Base-by-base conservation (phyloP, 1,139 yeast species). In the Suhomyces bribrorum region DNA sequence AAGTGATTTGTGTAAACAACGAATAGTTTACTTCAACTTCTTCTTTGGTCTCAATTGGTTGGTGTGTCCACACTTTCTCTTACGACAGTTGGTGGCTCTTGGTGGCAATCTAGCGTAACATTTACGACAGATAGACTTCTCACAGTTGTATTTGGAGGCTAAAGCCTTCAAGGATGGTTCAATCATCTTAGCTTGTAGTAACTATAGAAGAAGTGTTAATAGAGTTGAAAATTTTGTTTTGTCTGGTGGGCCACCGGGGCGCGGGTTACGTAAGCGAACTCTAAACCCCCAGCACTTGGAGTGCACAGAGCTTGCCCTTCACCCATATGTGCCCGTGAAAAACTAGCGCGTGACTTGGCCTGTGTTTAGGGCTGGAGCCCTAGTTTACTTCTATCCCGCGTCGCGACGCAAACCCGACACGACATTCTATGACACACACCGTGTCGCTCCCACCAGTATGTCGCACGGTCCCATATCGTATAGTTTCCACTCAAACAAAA, bases 1-100 rank as follows among this genome's bases (percentile, higher is more conserved):
- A 14, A 18, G 24, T 16, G 18, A 26, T 20, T 20, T 20, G 34
- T 29, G 17, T 18, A 14, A 29, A 23, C 16, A 28, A 16, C 59
- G 64, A 73, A 73, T 67, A 67, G 76, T 71, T 77, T 80, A 90
- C 83, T 90, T 90, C 76, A 89, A 86, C 89, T 92, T 92, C 95
- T 92, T 92, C 96, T 90, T 90, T 79, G 97, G 97, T 83, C 97
- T 89, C 77, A 92, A 87, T 83, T 92, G 98, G 83, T 92, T 92
- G 75, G 96, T 82, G 95, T 92, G 98, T 69, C 98, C 98, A 79
- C 98, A 92, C 85, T 92, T 92, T 88, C 97, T 89, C 97, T 92
- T 92, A 83, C 98, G 89, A 85, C 98, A 92, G 96, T 92, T 92
- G 78, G 97, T 92, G 64, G 98, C 98, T 86, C 97, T 92, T 76